phyloP scores from a whole-genome alignment of 495 filamentous ascomycete genomes.

The Viridothelium virens region DNA sequence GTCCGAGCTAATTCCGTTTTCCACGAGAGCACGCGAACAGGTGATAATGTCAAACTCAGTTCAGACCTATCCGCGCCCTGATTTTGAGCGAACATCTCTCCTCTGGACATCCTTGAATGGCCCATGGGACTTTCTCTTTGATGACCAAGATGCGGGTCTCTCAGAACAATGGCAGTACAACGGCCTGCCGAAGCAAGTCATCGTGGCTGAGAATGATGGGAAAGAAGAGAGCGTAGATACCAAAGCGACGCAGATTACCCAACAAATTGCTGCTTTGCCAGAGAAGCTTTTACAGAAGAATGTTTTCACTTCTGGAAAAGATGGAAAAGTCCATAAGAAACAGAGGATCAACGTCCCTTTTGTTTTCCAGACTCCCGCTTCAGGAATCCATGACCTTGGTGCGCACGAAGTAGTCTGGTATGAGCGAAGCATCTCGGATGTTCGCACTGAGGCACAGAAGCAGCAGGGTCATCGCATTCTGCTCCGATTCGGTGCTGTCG shows the following conservation, averaged over 20 bases:
- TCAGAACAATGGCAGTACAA: conserved; percentile 28
- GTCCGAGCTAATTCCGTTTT: background rate
- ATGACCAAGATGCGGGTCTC: conserved; percentile 47
- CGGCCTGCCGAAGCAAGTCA: conserved; percentile 13
- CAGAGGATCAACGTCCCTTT: conserved; percentile 49
- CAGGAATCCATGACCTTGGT: conserved; percentile 46
- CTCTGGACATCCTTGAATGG: conserved; percentile 50
- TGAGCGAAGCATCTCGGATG: conserved; percentile 43
- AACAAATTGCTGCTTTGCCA: conserved; percentile 10
- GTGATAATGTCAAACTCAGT: background rate
- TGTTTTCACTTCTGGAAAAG: background rate
- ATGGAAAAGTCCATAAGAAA: conserved; percentile 22
- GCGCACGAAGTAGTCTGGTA: conserved; percentile 57
- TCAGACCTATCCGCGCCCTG: conserved; percentile 39
- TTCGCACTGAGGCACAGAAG: conserved; percentile 31
- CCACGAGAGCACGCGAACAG: too few species aligned
- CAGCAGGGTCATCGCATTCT: conserved; percentile 18
- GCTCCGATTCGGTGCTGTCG: conserved; percentile 27
- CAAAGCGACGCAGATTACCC: conserved; percentile 5
- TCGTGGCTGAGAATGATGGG: background rate
- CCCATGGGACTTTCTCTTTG: conserved; percentile 50
- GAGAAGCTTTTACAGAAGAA: conserved; percentile 8
- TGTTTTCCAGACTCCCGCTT: conserved; percentile 50
- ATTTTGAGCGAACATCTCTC: conserved; percentile 45
- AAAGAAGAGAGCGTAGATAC: conserved; percentile 4